Conservation (phyloP, 371 early-diverging fungal genomes). For the Zychaea mexicana region DNA sequence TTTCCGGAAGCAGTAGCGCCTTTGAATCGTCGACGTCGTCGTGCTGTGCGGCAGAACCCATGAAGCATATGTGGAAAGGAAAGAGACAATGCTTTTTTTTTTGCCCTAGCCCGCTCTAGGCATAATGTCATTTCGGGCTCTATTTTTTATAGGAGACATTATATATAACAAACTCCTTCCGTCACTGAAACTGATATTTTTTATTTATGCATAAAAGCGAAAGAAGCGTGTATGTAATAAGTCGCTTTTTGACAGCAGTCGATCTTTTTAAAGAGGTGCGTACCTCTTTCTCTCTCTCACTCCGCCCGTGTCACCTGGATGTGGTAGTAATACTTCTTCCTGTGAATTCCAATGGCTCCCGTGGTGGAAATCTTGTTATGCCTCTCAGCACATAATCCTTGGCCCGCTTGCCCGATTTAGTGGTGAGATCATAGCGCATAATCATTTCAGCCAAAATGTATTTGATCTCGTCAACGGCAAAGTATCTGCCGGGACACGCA, state of each 20-base stretch:
- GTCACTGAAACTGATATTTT: too few relatives aligned
- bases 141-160: too few relatives aligned
- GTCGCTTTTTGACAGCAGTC: too few relatives aligned
- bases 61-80: constrained; percentile 3
- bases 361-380: neutral
- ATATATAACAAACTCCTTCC: too few relatives aligned
- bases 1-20: neutral
- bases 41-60: neutral
- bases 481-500: constrained; percentile 42
- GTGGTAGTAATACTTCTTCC: neutral
- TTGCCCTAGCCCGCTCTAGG: too few relatives aligned
- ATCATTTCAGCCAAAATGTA: constrained; percentile 31
- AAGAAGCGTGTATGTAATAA: too few relatives aligned
- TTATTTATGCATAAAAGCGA: too few relatives aligned
- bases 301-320: too few relatives aligned
- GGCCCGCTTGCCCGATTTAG: constrained; percentile 23
- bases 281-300: too few relatives aligned
- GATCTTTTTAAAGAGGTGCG: too few relatives aligned
- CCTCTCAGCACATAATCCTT: neutral
- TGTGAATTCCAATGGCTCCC: neutral
- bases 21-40: constrained; percentile 1
- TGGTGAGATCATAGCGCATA: constrained; percentile 21
- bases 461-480: constrained; percentile 51
- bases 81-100: too few relatives aligned
- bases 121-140: too few relatives aligned